Evolutionary conservation across 768 basidiomycete species (phyloP).

Genomic region (Psilocybe subaeruginosa): DNA sequence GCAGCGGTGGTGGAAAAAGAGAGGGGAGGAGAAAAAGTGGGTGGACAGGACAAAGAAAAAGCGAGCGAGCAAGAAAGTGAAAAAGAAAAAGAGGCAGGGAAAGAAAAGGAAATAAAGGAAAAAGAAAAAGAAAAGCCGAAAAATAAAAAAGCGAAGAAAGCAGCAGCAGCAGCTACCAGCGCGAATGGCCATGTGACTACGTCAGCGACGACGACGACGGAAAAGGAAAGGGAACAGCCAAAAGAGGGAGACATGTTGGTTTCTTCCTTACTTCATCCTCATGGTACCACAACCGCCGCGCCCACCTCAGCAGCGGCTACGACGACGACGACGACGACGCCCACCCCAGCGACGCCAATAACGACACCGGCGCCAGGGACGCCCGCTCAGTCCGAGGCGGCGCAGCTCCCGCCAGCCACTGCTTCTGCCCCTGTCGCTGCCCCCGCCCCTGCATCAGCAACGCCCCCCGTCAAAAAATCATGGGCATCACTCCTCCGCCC

Average conservation of each 20-base stretch:
- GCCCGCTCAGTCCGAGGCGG: background rate
- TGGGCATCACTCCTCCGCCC: slow-evolving; percentile 76
- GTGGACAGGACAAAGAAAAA: background rate
- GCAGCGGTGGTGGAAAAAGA: background rate
- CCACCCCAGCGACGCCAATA: background rate
- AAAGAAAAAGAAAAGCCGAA: background rate
- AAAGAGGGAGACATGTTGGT: background rate
- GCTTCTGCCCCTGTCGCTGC: slow-evolving; percentile 4
- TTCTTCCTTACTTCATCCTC: background rate
- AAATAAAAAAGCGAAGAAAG: background rate
- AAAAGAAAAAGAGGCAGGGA: background rate
- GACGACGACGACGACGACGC: background rate
- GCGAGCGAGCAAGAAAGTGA: background rate
- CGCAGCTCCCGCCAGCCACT: slow-evolving; percentile 3
- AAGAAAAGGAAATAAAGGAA: background rate
- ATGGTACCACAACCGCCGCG: too few species aligned
- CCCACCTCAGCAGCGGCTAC: background rate
- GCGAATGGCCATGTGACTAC: background rate
- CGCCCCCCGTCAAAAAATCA: slow-evolving; percentile 58
- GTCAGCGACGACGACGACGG: background rate
- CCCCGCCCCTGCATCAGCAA: slow-evolving; percentile 6
- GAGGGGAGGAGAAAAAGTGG: background rate
- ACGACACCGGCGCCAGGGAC: background rate
- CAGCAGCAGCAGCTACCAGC: slow-evolving; percentile 10
- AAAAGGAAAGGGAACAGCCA: background rate